Conservation (phyloP, 495 filamentous ascomycete genomes). For the Neurospora cerealis region DNA sequence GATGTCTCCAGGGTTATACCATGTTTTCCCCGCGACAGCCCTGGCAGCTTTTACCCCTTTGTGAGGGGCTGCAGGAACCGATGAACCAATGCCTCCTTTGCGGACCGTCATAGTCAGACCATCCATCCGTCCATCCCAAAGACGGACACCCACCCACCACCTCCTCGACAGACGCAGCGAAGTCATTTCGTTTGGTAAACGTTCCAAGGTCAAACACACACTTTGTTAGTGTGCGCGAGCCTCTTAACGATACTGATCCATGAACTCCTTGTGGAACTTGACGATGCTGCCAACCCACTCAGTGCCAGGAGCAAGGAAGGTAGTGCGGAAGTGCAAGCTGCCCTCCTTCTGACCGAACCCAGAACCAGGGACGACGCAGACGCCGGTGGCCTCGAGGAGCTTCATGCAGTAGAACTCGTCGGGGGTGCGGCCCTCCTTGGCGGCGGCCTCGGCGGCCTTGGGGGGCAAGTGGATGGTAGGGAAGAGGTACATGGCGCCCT, state of each 20-base stretch:
- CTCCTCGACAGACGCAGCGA: background rate
- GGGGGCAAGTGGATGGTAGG: slow-evolving; percentile 73
- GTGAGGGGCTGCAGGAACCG: background rate
- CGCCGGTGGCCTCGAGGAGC: slow-evolving; percentile 84
- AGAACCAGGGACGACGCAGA: slow-evolving; percentile 87
- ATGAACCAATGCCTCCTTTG: background rate
- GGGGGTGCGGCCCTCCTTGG: slow-evolving; percentile 59
- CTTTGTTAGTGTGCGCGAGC: background rate
- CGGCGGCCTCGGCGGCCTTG: slow-evolving; percentile 65
- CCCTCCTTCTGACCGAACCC: slow-evolving; percentile 93
- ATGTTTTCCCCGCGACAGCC: background rate
- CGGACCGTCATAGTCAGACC: background rate
- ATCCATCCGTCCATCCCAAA: background rate
- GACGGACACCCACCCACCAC: background rate
- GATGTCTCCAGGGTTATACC: background rate
- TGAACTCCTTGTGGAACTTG: slow-evolving; percentile 85
- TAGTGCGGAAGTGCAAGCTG: slow-evolving; percentile 90
- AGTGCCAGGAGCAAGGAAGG: slow-evolving; percentile 90
- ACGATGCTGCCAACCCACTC: slow-evolving; percentile 86
- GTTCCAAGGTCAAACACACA: background rate
- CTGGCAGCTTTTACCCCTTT: background rate
- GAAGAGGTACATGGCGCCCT: slow-evolving; percentile 98
- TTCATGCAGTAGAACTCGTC: slow-evolving; percentile 93
- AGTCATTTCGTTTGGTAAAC: background rate
- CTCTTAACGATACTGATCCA: slow-evolving; percentile 60